Base-by-base conservation (phyloP, 257 asterid species). In the Scutellaria galericulata region DNA sequence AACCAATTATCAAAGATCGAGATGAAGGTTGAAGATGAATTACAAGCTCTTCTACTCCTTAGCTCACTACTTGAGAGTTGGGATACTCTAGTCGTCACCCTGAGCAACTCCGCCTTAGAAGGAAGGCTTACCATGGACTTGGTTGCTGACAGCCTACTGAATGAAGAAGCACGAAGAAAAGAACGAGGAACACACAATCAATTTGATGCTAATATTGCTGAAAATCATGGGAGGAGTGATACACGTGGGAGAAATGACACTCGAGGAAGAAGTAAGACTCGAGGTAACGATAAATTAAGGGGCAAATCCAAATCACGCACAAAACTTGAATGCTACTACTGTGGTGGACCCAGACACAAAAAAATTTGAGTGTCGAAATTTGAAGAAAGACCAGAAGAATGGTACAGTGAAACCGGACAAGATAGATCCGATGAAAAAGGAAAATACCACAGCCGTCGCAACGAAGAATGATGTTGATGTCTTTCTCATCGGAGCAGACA, bases 191-290 rank as follows among this genome's bases (percentile, higher is more conserved):
- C 24, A 22, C 5, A 0, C 22, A 13, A 52, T 52, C 7, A 52
- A 52, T 52, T 9, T 52, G 31, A 52, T 52, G 58, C 58, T 52
- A 52, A 52, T 9, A 52, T 52, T 13, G 58, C 13, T 52, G 58
- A 52, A 41, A 41, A 9, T 41, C 45, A 6, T 3, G 5, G 7
- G 8, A 41, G 8, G 5, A 41, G 45, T 41, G 8, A 2, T 41
- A 41, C 45, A 18, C 8, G 45, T 41, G 45, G 8, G 1, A 41
- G 45, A 41, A 41, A 52, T 18, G 58, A 52, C 20, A 13, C 58
- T 2, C 8, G 24, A 52, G 58, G 58, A 52, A 52, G 58, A 52
- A 52, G 58, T 18, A 52, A 52, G 22, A 52, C 2, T 18, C 18
- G 31, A 52, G 22, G 22, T 52, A 4, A 52, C 22, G 24, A 52